Evolutionary conservation across 2,329 filamentous ascomycete genomes (phyloP).

Genomic region (Botrytis cinerea): DNA sequence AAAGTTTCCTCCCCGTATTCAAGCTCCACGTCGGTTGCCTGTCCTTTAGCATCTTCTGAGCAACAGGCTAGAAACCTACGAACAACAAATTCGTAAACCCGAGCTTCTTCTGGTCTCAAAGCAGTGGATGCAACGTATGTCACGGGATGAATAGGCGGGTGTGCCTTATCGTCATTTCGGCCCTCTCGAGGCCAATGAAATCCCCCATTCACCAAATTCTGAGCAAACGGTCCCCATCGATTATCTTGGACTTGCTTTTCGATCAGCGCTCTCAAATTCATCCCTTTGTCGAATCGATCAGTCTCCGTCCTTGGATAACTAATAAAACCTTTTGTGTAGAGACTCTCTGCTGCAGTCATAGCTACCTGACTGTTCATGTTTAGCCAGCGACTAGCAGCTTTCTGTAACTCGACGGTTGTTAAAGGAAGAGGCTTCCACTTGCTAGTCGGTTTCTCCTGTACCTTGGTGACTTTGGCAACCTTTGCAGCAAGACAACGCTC

Average conservation of each 20-base stretch:
- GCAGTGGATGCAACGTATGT: conserved; percentile 69
- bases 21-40: conserved; percentile 81
- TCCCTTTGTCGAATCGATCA: conserved; percentile 88
- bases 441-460: conserved; percentile 86
- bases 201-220: conserved; percentile 69
- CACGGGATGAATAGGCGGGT: conserved; percentile 95
- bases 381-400: conserved; percentile 86
- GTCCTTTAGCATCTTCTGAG: conserved; percentile 90
- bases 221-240: conserved; percentile 80
- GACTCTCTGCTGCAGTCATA: conserved; percentile 81
- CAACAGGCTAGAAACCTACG: conserved; percentile 94
- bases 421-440: conserved; percentile 93
- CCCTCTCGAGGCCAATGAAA: conserved; percentile 83
- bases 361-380: conserved; percentile 89
- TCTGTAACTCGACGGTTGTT: conserved; percentile 95
- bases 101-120: conserved; percentile 67
- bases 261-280: conserved; percentile 77
- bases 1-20: conserved; percentile 83
- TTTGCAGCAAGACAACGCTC: conserved; percentile 80
- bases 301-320: conserved; percentile 98
- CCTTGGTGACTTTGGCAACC: conserved; percentile 76
- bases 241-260: conserved; percentile 79
- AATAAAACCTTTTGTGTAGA: conserved; percentile 95
- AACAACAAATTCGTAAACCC: conserved; percentile 89
- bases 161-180: conserved; percentile 90